Percentiles rank a stretch among this genome's conserved stretches.
phyloP scores from a whole-genome alignment of 495 filamentous ascomycete genomes.

The Staphylotrichum tortipilum region DNA sequence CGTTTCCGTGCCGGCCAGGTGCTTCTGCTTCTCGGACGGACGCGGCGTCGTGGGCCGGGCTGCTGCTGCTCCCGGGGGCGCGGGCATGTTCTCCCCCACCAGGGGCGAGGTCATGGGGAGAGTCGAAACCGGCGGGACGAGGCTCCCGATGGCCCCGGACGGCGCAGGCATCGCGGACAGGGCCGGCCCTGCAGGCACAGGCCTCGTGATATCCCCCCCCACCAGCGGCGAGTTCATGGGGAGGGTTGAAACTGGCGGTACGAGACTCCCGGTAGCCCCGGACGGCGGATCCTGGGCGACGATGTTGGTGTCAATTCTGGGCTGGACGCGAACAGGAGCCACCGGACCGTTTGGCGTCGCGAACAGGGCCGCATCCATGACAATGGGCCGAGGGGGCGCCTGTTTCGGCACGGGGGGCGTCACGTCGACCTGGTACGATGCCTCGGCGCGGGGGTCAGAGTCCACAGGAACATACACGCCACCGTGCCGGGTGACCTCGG shows the following conservation, averaged over 20 bases:
- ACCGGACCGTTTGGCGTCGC: background rate
- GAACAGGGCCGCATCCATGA: background rate
- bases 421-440: background rate
- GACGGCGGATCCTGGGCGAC: background rate
- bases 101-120: background rate
- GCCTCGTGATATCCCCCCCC: background rate
- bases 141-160: background rate
- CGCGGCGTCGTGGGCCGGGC: too few relatives aligned
- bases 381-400: background rate
- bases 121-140: background rate
- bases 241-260: background rate
- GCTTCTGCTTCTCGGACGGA: background rate
- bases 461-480: too few relatives aligned
- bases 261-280: background rate
- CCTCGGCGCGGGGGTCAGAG: background rate
- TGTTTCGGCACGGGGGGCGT: background rate
- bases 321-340: background rate
- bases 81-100: background rate
- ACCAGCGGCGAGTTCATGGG: background rate
- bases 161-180: too few relatives aligned
- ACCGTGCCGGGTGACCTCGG: too few relatives aligned
- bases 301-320: background rate
- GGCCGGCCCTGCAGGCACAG: too few relatives aligned
- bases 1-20: background rate
- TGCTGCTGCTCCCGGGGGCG: too few relatives aligned